Conservation (phyloP, 2,329 filamentous ascomycete genomes). For the Pseudogymnoascus sp. region DNA sequence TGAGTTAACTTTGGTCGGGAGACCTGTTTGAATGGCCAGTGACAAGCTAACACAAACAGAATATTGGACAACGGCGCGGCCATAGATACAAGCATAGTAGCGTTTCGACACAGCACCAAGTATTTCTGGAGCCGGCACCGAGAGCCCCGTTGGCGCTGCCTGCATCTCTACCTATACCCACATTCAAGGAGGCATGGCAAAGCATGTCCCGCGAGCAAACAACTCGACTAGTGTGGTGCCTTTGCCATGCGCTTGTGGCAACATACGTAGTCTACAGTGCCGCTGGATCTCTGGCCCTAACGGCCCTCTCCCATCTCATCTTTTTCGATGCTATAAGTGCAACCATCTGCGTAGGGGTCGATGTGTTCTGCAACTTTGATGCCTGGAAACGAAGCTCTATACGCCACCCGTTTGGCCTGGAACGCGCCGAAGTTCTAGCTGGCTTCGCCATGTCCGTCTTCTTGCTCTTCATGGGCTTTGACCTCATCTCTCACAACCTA, state of each 20-base stretch:
- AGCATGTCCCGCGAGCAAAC: constrained; percentile 89
- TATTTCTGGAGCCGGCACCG: constrained; percentile 86
- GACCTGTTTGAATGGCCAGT: constrained; percentile 14
- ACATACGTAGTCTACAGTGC: constrained; percentile 80
- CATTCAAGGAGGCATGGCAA: constrained; percentile 75
- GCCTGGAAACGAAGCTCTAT: constrained; percentile 93
- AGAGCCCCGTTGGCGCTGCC: constrained; percentile 83
- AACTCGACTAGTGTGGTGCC: constrained; percentile 76
- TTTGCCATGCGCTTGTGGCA: constrained; percentile 78
- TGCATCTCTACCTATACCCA: constrained; percentile 86
- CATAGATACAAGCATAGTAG: constrained; percentile 98
- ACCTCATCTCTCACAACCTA: constrained; percentile 86
- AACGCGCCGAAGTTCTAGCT: constrained; percentile 86
- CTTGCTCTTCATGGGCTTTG: constrained; percentile 93
- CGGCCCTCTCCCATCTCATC: constrained; percentile 83
- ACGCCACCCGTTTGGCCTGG: constrained; percentile 85
- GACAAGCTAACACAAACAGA: constrained; percentile 43
- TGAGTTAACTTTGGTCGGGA: constrained; percentile 35
- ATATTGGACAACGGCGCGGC: constrained; percentile 82
- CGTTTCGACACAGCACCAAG: constrained; percentile 80
- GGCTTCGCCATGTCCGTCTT: constrained; percentile 96
- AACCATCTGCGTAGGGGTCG: constrained; percentile 82
- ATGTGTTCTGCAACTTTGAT: constrained; percentile 93
- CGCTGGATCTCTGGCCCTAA: constrained; percentile 81
- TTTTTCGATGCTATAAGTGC: constrained; percentile 94